Base-by-base conservation (phyloP, 177 flowering plant species). In the Telopea speciosissima region DNA sequence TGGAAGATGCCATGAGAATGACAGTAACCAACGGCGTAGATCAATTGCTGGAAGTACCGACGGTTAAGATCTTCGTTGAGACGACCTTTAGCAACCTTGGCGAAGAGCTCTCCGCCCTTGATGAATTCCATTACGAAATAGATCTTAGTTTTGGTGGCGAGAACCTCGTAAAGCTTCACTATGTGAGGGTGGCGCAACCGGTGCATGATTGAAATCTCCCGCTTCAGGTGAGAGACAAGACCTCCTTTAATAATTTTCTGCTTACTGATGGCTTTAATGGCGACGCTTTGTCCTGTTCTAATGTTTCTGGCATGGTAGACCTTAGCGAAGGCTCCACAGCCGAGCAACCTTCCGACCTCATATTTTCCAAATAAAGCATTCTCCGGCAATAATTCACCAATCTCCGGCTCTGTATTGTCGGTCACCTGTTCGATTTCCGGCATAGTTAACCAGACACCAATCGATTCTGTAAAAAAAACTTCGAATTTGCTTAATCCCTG, bases 241-340 rank as follows among this genome's bases (percentile, higher is more conserved):
- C 63, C 76, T 10, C 75, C 67, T 24, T 73, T 76, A 23, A 72
- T 11, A 63, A 86, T 64, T 73, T 77, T 82, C 68, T 86, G 81
- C 81, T 90, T 90, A 80, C 75, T 82, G 68, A 91, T 80, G 42
- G 78, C 75, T 72, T 89, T 91, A 40, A 91, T 70, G 63, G 94
- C 97, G 22, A 89, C 93, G 80, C 91, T 88, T 60, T 80, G 86
- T 0, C 88, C 87, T 0, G 82, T 75, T 13, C 71, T 71, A 22
- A 81, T 36, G 62, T 91, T 71, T 40, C 91, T 80, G 1, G 89
- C 92, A 71, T 89, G 85, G 79, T 86, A 88, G 1, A 91, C 97
- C 80, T 91, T 91, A 7, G 94, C 97, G 66, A 87, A 91, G n/a
- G 94, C 86, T 24, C 97, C 93, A 70, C 85, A 80, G 5, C 92